Evolutionary conservation across 1,139 yeast species (phyloP), one percentile per base, ranked within the genome.

Genomic region (Saccharomycopsis hybrid): DNA sequence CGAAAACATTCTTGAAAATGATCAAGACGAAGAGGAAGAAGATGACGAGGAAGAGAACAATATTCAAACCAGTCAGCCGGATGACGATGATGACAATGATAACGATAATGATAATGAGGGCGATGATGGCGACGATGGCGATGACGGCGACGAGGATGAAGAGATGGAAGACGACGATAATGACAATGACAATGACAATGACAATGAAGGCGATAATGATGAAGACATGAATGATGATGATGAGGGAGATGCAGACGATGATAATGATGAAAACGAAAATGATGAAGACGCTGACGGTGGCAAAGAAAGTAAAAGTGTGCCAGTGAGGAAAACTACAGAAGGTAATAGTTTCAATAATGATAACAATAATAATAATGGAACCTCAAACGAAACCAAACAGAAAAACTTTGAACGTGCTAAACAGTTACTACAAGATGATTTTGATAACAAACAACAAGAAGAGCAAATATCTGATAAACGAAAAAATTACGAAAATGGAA

Each of bases 21-120:
- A 51, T 25, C 41, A 51, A 8, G 47, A 51, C 11, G 54, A 51
- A 7, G 54, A 51, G n/a, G 54, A 51, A 9, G 52, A 51, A n/a
- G 32, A 44, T 18, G 51, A 48, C 28, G 51, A 44, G 4, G 47
- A 43, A 2, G 54, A 51, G 3, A 41, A 43, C 27, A 41, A 40
- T 28, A 32, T 42, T 42, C 44, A 13, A 11, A 44, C 45, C 18
- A 49, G 43, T 25, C 51, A 49, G 32, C 40, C 49, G 27, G 45
- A 45, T 18, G 48, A 39, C 8, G 43, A 51, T n/a, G 51, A 41
- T 18, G 48, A 47, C 18, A 45, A 50, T n/a, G 47, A 47, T 7
- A 44, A 47, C 11, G 47, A 50, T 24, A 47, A 47, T 3, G 48
- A 43, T 31, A 48, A 46, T 27, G 52, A 40, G 5, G 50, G 43